phyloP scores from a whole-genome alignment of 2,329 filamentous ascomycete species.

The Dendrostoma leiphaemia region DNA sequence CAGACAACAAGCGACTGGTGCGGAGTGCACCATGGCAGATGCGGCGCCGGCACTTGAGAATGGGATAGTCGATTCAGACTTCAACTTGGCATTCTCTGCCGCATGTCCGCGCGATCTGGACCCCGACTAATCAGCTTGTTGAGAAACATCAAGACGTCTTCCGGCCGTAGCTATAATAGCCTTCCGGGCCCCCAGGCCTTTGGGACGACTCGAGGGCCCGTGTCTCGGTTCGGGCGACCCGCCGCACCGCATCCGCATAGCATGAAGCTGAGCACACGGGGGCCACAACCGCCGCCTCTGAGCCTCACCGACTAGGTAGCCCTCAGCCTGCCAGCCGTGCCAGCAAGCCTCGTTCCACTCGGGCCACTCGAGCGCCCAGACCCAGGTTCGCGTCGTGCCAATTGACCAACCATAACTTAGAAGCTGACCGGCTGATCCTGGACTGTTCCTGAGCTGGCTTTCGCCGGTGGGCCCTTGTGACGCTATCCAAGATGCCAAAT shows the following conservation, averaged over 20 bases:
- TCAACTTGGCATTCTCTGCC: too few relatives aligned
- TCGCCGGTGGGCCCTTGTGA: conserved; percentile 2
- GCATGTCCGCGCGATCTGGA: not conserved
- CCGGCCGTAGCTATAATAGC: not conserved
- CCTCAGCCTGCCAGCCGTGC: too few relatives aligned
- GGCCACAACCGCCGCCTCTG: conserved; percentile 4
- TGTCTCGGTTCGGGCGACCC: conserved; percentile 9
- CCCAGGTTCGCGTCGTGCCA: conserved; percentile 6
- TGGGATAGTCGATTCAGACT: not conserved
- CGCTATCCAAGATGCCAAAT: not conserved
- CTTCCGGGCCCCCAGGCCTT: not conserved
- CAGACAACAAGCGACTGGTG: not conserved
- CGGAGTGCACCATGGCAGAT: too few relatives aligned
- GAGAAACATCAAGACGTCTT: not conserved
- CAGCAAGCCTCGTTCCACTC: conserved; percentile 3
- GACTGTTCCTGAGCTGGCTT: conserved; percentile 11
- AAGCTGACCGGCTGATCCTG: conserved; percentile 9
- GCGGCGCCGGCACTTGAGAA: conserved; percentile 9
- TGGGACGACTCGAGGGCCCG: not conserved
- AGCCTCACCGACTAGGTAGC: conserved; percentile 18
- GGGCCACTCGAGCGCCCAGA: conserved; percentile 13
- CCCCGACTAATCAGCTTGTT: not conserved
- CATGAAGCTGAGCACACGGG: not conserved
- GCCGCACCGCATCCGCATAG: not conserved
- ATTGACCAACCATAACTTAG: conserved; percentile 18